phyloP scores from a whole-genome alignment of 768 basidiomycete genomes.

The Russula earlei region DNA sequence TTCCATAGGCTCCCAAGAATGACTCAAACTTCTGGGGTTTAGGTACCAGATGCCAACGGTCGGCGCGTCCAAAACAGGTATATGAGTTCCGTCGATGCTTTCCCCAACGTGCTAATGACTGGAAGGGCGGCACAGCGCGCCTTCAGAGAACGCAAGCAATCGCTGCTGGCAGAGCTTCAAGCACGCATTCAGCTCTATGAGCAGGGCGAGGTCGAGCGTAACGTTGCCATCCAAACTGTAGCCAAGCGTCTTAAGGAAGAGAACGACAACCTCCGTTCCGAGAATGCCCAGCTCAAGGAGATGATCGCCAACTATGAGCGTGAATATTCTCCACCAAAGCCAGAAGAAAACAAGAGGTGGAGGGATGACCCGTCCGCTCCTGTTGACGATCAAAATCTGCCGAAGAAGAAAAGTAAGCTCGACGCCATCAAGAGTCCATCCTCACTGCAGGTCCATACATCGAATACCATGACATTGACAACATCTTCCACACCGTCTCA shows the following conservation, averaged over 20 bases:
- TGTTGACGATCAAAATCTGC: constrained; percentile 17
- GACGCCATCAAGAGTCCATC: constrained; percentile 21
- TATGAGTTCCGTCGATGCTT: neutral
- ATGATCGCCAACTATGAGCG: constrained; percentile 27
- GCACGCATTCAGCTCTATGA: constrained; percentile 78
- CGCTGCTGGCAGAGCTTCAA: constrained; percentile 80
- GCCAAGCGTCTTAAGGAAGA: constrained; percentile 83
- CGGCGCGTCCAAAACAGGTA: constrained; percentile 71
- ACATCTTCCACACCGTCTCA: constrained; percentile 38
- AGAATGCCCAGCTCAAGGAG: constrained; percentile 52
- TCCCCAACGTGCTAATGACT: neutral
- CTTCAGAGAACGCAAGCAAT: constrained; percentile 83
- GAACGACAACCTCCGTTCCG: constrained; percentile 62
- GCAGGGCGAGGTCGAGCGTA: constrained; percentile 84
- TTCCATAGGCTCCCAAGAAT: neutral
- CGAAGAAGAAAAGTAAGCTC: constrained; percentile 30
- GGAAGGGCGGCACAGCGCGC: constrained; percentile 78
- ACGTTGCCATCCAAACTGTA: constrained; percentile 72
- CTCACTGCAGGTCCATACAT: constrained; percentile 23
- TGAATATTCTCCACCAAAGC: constrained; percentile 19
- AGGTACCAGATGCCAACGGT: constrained; percentile 43
- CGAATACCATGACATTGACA: constrained; percentile 25
- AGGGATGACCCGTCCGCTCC: constrained; percentile 39
- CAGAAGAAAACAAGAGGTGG: constrained; percentile 45
- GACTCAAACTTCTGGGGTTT: constrained; percentile 18